Conservation (phyloP, 1,139 yeast species). For the Casaregolazyma lundiana region DNA sequence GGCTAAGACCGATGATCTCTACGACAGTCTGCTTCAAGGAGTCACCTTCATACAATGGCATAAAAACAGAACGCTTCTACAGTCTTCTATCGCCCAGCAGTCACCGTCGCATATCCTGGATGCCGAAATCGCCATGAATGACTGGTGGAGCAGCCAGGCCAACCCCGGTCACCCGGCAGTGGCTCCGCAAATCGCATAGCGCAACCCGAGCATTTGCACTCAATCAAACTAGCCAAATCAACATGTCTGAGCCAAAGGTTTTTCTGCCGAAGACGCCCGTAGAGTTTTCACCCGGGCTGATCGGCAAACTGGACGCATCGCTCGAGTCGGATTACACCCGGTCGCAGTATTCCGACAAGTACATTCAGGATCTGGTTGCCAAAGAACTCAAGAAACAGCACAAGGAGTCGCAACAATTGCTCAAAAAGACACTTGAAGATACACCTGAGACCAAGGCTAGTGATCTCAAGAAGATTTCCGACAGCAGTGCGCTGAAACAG, state of each 20-base stretch:
- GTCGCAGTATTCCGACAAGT: slow-evolving; percentile 70
- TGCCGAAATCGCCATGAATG: slow-evolving; percentile 4
- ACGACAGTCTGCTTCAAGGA: slow-evolving; percentile 57
- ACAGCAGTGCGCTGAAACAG: slow-evolving; percentile 27
- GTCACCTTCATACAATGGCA: slow-evolving; percentile 50
- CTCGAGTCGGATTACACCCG: slow-evolving; percentile 78
- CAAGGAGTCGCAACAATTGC: slow-evolving; percentile 50
- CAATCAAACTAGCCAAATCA: neutral
- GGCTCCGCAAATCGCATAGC: neutral
- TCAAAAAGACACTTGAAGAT: slow-evolving; percentile 40
- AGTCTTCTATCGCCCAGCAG: neutral
- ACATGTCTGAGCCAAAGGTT: slow-evolving; percentile 22
- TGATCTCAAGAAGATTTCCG: slow-evolving; percentile 34
- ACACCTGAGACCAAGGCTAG: slow-evolving; percentile 30
- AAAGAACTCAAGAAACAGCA: slow-evolving; percentile 62
- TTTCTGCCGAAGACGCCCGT: slow-evolving; percentile 62
- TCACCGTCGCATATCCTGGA: neutral
- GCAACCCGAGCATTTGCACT: slow-evolving; percentile 2
- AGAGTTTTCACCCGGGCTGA: slow-evolving; percentile 64
- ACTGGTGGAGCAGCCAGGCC: slow-evolving; percentile 1
- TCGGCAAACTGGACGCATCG: slow-evolving; percentile 66
- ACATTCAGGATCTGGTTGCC: slow-evolving; percentile 71
- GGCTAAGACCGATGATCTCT: slow-evolving; percentile 52
- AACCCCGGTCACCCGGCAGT: slow-evolving; percentile 4
- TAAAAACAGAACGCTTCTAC: slow-evolving; percentile 23